Conservation (phyloP, 148 eudicot species). For the Amaranthus hypochondriacus region DNA sequence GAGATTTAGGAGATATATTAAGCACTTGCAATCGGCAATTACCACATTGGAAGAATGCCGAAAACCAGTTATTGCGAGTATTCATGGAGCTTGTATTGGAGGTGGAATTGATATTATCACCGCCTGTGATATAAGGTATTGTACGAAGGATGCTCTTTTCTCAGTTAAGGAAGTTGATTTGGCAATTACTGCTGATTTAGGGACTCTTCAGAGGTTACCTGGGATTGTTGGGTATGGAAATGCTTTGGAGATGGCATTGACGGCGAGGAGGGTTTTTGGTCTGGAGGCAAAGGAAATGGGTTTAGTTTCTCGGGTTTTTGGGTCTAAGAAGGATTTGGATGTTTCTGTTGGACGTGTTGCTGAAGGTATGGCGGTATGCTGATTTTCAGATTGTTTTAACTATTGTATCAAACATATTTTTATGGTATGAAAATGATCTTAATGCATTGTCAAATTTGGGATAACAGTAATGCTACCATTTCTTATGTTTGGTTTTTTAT, state of each 20-base stretch:
- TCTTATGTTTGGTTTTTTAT: too few species aligned
- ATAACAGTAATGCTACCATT: too few species aligned
- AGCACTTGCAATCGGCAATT: conserved; percentile 52
- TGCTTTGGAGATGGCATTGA: conserved; percentile 82
- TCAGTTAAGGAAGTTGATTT: conserved; percentile 91
- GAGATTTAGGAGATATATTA: conserved; percentile 54
- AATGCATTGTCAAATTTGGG: too few species aligned
- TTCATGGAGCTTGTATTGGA: conserved; percentile 84
- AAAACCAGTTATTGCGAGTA: conserved; percentile 72
- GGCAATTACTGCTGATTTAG: conserved; percentile 83
- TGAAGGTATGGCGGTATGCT: conserved; percentile 64
- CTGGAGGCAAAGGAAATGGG: conserved; percentile 67
- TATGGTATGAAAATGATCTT: too few species aligned
- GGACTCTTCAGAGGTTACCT: conserved; percentile 92
- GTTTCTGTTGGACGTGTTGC: conserved; percentile 49
- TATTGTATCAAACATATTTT: too few species aligned
- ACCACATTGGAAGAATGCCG: conserved; percentile 77
- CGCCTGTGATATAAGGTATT: conserved; percentile 83
- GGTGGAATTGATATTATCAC: conserved; percentile 75
- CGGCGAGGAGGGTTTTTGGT: conserved; percentile 61
- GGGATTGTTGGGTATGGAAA: conserved; percentile 66
- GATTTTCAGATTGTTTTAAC: background rate
- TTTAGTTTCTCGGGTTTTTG: conserved; percentile 56
- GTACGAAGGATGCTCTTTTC: conserved; percentile 53
- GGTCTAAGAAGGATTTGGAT: conserved; percentile 47